Percentiles rank a stretch among this genome's conserved stretches.
These are phyloP conservation scores for Haematococcus sp. DNA, from an alignment of 139 green algal species.

Conservation along the genomic window DNA sequence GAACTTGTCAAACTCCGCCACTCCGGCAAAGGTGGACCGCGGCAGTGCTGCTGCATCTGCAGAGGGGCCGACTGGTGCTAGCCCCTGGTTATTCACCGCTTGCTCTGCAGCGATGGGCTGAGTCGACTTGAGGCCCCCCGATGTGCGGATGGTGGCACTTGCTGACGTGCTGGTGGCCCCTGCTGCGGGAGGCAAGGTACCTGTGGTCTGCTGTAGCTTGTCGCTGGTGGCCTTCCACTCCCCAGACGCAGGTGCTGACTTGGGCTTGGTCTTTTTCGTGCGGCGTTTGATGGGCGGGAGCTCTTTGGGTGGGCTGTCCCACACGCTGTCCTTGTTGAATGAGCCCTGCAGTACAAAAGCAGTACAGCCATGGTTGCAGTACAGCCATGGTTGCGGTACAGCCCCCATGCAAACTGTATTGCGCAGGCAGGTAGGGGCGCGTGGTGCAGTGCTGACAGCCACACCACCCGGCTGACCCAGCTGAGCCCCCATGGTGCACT, in stretches of 20 bases:
- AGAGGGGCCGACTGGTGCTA: background rate
- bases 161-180: background rate
- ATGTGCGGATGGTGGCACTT: background rate
- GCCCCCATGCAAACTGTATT: too few relatives aligned
- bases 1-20: constrained; percentile 15
- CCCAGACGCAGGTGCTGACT: background rate
- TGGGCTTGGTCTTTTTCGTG: background rate
- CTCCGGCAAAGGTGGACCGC: constrained; percentile 7
- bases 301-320: constrained; percentile 21
- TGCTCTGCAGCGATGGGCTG: constrained; percentile 8
- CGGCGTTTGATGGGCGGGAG: constrained; percentile 19
- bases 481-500: too few relatives aligned
- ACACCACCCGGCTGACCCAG: too few relatives aligned
- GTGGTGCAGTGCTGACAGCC: too few relatives aligned
- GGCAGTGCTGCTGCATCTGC: background rate
- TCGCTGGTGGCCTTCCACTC: background rate
- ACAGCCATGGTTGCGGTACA: too few relatives aligned
- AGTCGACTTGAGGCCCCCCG: constrained; percentile 13
- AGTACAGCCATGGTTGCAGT: too few relatives aligned
- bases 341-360: constrained; percentile 14
- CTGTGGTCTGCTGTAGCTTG: background rate
- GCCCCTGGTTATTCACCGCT: constrained; percentile 11
- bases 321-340: constrained; percentile 26
- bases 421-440: too few relatives aligned
- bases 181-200: background rate